Conservation (phyloP, 2,329 filamentous ascomycete species). For the Lachnum nothofagi region DNA sequence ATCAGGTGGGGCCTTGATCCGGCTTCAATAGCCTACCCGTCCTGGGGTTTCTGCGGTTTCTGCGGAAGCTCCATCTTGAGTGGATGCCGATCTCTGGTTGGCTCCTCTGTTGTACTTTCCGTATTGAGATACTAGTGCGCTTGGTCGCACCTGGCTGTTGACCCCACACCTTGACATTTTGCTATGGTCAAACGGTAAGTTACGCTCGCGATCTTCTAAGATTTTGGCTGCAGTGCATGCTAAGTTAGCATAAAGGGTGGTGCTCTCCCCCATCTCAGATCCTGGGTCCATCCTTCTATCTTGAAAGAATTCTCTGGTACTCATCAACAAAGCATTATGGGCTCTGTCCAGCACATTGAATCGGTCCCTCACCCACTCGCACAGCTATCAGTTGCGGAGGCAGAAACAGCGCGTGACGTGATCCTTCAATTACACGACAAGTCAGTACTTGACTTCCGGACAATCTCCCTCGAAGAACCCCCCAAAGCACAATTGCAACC, state of each 20-base stretch:
- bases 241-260: background rate
- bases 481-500: conserved; percentile 45
- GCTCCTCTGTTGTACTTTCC: conserved; percentile 3
- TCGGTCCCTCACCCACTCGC: conserved; percentile 41
- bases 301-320: background rate
- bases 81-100: background rate
- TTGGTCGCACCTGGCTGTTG: background rate
- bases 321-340: background rate
- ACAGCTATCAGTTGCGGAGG: conserved; percentile 42
- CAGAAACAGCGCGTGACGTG: conserved; percentile 47
- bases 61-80: background rate
- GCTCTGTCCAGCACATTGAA: background rate
- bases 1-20: background rate
- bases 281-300: background rate
- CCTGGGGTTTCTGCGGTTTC: background rate
- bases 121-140: background rate
- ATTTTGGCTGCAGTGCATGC: background rate
- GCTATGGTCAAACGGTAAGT: background rate
- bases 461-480: conserved; percentile 52
- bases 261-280: background rate
- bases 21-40: background rate
- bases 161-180: background rate
- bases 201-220: background rate
- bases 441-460: conserved; percentile 54
- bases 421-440: conserved; percentile 31